These are phyloP conservation scores for Nematocida homosporus DNA, from an alignment of 371 early-diverging fungal genomes.

Conservation along the genomic window DNA sequence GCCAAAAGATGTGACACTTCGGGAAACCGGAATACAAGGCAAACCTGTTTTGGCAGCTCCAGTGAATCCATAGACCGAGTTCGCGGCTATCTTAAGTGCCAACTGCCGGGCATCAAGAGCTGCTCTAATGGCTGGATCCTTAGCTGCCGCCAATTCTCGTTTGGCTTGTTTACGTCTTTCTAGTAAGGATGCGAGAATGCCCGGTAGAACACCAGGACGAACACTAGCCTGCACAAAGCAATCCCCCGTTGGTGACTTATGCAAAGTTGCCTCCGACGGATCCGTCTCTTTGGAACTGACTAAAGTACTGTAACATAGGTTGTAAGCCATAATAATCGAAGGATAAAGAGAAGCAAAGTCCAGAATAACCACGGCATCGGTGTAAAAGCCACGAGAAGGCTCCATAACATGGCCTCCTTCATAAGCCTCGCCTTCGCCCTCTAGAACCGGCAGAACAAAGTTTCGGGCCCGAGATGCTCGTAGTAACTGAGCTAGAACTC, in stretches of 20 bases:
- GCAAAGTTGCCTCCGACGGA: conserved; percentile 74
- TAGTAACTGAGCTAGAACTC: conserved; percentile 89
- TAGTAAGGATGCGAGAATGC: conserved; percentile 83
- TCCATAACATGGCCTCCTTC: conserved; percentile 98
- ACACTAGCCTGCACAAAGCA: conserved; percentile 74
- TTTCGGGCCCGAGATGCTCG: conserved; percentile 78
- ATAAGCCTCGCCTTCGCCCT: conserved; percentile 80
- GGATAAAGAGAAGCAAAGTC: conserved; percentile 99
- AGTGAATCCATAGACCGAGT: conserved; percentile 98
- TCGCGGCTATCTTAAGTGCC: conserved; percentile 94
- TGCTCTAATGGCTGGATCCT: conserved; percentile 82
- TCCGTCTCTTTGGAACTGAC: conserved; percentile 69
- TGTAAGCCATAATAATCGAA: conserved; percentile 99
- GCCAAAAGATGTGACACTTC: conserved; percentile 94
- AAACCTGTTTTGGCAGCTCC: conserved; percentile 91
- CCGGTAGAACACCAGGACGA: conserved; percentile 84
- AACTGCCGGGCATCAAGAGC: conserved; percentile 92
- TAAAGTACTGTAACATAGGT: conserved; percentile 94
- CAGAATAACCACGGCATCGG: conserved; percentile 88
- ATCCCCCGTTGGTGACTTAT: conserved; percentile 69
- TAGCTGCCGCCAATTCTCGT: conserved; percentile 74
- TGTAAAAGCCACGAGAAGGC: conserved; percentile 88
- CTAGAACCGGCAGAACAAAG: conserved; percentile 82
- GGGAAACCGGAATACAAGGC: conserved; percentile 92
- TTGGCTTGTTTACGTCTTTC: conserved; percentile 89